Conservation (phyloP, 129 eudicot species). For the Daucus carota region DNA sequence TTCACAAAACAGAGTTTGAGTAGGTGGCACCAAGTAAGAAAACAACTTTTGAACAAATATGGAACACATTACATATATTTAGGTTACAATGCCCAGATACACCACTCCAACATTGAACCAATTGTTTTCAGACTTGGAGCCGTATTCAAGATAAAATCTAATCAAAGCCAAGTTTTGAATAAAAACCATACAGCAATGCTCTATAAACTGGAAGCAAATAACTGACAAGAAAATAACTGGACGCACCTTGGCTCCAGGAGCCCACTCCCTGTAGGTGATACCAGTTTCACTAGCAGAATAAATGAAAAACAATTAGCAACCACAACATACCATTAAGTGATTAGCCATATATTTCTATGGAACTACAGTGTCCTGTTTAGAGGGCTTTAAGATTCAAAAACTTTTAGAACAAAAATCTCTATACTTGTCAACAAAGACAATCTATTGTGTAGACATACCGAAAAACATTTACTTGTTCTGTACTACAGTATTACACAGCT, state of each 20-base stretch:
- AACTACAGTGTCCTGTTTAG: neutral
- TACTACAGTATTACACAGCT: neutral
- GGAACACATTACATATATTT: neutral
- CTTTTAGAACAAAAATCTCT: neutral
- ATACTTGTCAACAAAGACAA: neutral
- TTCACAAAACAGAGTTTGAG: neutral
- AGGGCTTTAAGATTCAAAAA: neutral
- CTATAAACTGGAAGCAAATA: neutral
- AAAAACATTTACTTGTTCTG: neutral
- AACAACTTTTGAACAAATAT: neutral
- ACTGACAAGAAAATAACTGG: conserved; percentile 12
- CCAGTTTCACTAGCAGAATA: conserved; percentile 67
- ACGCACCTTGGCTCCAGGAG: conserved; percentile 99
- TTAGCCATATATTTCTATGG: conserved; percentile 1
- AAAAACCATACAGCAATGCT: neutral
- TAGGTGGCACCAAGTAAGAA: neutral
- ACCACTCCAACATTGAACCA: neutral
- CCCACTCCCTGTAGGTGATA: conserved; percentile 98
- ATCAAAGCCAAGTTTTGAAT: neutral
- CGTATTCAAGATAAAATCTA: neutral
- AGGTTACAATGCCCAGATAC: neutral
- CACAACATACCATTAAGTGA: neutral
- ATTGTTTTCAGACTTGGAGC: neutral
- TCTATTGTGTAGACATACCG: neutral
- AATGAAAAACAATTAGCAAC: conserved; percentile 13